A percentile compares a stretch with the other conserved stretches of the same genome.
Conservation (phyloP, 148 eudicot genomes). For the Chenopodium berlandieri region DNA sequence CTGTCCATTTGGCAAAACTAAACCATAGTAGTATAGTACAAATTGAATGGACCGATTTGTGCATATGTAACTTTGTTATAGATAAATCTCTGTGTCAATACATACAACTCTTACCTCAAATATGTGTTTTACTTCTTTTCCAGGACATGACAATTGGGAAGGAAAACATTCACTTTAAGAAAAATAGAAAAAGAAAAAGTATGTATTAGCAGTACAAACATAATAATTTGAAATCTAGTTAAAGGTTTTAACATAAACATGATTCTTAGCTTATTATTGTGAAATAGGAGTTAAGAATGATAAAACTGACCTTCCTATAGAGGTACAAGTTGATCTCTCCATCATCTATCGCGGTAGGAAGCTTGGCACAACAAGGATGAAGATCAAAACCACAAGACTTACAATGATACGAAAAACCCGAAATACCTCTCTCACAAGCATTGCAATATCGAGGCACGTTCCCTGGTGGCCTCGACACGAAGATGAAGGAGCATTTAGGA, state of each 20-base stretch:
- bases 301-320: slow-evolving; percentile 41
- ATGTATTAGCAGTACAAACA: not conserved
- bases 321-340: slow-evolving; percentile 60
- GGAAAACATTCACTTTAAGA: no score
- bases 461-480: slow-evolving; percentile 72
- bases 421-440: slow-evolving; percentile 67
- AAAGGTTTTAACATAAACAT: not conserved
- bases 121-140: no score
- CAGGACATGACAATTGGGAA: not conserved
- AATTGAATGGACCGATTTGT: no score
- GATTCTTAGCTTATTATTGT: no score
- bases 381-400: slow-evolving; percentile 76
- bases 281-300: not conserved
- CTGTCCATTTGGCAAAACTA: not conserved
- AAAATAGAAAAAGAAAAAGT: no score
- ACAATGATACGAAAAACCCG: slow-evolving; percentile 88
- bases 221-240: not conserved
- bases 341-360: slow-evolving; percentile 70
- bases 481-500: slow-evolving; percentile 71
- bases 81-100: not conserved
- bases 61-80: no score
- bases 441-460: slow-evolving; percentile 70
- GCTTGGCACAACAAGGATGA: slow-evolving; percentile 92
- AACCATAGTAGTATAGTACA: no score
- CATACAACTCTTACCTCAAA: no score